Evolutionary conservation across 345 rosid genomes (phyloP).

Genomic region (Kernera saxatilis): DNA sequence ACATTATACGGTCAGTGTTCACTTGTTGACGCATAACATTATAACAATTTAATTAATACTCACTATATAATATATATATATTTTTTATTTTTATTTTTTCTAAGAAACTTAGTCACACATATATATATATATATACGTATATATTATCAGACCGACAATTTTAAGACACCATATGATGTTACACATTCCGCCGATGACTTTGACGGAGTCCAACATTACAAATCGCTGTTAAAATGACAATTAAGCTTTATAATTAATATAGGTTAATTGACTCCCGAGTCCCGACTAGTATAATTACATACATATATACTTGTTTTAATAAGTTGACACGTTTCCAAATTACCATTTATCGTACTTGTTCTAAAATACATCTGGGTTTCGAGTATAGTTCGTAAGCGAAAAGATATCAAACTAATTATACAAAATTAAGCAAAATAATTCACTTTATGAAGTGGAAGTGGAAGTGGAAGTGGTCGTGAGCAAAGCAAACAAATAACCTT

Average conservation of each 20-base stretch:
- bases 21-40: constrained; percentile 8
- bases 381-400: not conserved
- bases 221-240: constrained; percentile 4
- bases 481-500: not conserved
- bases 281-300: not conserved
- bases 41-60: not conserved
- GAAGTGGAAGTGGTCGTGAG: constrained; percentile 27
- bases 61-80: not conserved
- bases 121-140: not conserved
- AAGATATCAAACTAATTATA: not conserved
- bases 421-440: not conserved
- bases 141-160: constrained; percentile 15
- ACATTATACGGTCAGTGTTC: not conserved
- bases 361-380: not conserved
- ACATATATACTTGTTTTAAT: not conserved
- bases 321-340: not conserved
- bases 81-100: no score
- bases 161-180: not conserved
- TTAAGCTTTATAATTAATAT: not conserved
- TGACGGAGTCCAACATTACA: constrained; percentile 24
- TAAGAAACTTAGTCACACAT: not conserved
- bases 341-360: not conserved
- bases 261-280: not conserved
- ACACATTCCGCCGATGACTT: constrained; percentile 12
- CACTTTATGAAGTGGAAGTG: not conserved